Conservation (phyloP, 2,329 filamentous ascomycete genomes). For the Parasarocladium wereldwijsianum region DNA sequence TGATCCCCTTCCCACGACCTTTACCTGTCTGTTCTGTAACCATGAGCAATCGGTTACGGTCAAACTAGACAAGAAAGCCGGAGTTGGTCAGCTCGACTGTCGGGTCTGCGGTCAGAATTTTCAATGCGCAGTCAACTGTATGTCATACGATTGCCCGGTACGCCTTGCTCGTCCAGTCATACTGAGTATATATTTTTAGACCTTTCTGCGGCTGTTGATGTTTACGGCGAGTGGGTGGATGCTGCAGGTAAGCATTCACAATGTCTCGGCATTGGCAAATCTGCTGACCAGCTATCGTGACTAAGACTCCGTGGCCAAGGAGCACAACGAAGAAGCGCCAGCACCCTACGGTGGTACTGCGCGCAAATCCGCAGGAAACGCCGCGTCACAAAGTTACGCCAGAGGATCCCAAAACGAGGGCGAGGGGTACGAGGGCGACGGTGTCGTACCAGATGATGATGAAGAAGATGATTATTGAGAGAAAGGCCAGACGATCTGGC, state of each 20-base stretch:
- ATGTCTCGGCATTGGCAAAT: constrained; percentile 1
- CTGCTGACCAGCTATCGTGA: constrained; percentile 7
- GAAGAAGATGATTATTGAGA: constrained; percentile 26
- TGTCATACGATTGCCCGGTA: constrained; percentile 14
- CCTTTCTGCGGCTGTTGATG: constrained; percentile 80
- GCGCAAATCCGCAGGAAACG: constrained; percentile 10
- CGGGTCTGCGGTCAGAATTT: constrained; percentile 90
- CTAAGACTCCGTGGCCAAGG: constrained; percentile 35
- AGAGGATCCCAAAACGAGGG: constrained; percentile 36
- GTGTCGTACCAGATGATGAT: constrained; percentile 38
- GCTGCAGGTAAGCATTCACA: constrained; percentile 41
- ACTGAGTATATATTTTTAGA: constrained; percentile 42
- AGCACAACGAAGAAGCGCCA: constrained; percentile 17
- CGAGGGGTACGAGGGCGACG: constrained; percentile 36
- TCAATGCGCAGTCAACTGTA: constrained; percentile 87
- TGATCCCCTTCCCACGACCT: constrained; percentile 65
- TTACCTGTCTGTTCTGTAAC: constrained; percentile 96
- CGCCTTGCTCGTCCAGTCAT: constrained; percentile 2
- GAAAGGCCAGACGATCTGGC: background rate
- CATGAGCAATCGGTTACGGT: constrained; percentile 87
- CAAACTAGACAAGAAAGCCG: constrained; percentile 86
- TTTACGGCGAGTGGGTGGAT: constrained; percentile 97
- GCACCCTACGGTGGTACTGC: constrained; percentile 14
- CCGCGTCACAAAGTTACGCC: constrained; percentile 11
- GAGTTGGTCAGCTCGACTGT: constrained; percentile 73